Base-by-base conservation (phyloP, 179 eudicot species). In the Amaranthus tricolor region DNA sequence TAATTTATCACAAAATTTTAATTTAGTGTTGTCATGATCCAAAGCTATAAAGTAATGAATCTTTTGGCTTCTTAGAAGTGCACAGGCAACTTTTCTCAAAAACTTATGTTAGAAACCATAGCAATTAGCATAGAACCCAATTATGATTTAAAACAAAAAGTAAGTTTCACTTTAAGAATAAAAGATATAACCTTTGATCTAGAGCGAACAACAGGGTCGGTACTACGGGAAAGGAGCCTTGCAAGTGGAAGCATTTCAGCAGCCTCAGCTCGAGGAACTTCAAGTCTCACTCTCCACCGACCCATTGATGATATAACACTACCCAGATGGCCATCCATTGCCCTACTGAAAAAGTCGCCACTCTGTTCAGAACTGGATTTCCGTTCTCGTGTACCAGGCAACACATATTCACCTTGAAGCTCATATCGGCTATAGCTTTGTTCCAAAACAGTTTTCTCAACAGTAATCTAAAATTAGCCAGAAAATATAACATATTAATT, bases 171-270 rank as follows among this genome's bases (percentile, higher is more conserved):
- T 13, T n/a, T 66, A 20, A 31, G 19, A 62, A n/a, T 55, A 14
- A 56, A 74, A 63, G 53, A 79, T 73, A 65, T 66, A 68, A 94
- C 99, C 99, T 95, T 95, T 60, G 99, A 91, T 85, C 99, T 87
- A 71, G 95, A 93, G 74, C 85, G 98, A 76, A 91, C 97, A 75
- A 96, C 97, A 65, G 99, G 99, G 80, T 95, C 99, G 62, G 95
- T 87, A 79, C 93, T 95, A 76, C 97, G 89, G 70, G 98, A 95
- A 80, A 95, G 93, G 74, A 95, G 98, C 80, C 99, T 91, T 24
- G 99, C 99, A 81, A 95, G 97, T 56, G 99, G 99, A 86, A 95
- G 97, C 99, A 95, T 95, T 87, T 95, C 99, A 63, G 98, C 92
- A 84, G 92, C 93, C 85, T 95, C 98, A 53, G 99, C 98, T 75